phyloP scores from a whole-genome alignment of 73 alveolate genomes.

The Paramecium caudatum region DNA sequence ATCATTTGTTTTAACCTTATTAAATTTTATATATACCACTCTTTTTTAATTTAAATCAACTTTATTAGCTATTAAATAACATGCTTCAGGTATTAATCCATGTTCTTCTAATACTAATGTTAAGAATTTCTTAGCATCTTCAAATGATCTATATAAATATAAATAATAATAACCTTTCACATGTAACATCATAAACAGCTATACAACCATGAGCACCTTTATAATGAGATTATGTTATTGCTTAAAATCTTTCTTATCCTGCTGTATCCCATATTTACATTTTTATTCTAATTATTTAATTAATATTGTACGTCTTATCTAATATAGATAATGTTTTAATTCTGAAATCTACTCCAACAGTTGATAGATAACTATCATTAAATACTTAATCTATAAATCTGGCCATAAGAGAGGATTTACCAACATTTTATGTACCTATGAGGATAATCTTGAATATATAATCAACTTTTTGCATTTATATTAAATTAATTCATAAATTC shows the following conservation, averaged over 20 bases:
- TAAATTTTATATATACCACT: not conserved
- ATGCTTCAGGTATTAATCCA: slow-evolving; percentile 49
- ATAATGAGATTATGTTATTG: slow-evolving; percentile 87
- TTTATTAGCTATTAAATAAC: slow-evolving; percentile 65
- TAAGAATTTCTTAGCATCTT: slow-evolving; percentile 55
- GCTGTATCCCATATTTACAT: slow-evolving; percentile 90
- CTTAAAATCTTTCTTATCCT: slow-evolving; percentile 86
- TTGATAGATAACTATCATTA: slow-evolving; percentile 62
- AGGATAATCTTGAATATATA: slow-evolving; percentile 75
- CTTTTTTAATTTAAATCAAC: slow-evolving; percentile 41
- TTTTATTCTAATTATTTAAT: slow-evolving; percentile 66
- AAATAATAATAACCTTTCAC: not conserved
- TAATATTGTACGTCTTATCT: slow-evolving; percentile 15
- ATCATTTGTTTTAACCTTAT: not conserved
- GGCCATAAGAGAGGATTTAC: slow-evolving; percentile 71
- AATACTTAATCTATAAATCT: slow-evolving; percentile 49
- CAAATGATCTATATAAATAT: slow-evolving; percentile 53
- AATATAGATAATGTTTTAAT: slow-evolving; percentile 60
- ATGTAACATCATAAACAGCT: slow-evolving; percentile 84
- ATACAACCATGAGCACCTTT: slow-evolving; percentile 90
- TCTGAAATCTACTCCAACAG: slow-evolving; percentile 77
- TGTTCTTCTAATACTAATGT: slow-evolving; percentile 57
- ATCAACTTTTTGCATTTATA: slow-evolving; percentile 65
- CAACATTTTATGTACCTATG: slow-evolving; percentile 78
- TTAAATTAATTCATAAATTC: not conserved